These are phyloP conservation scores for Porpolomopsis calyptriformis DNA, from an alignment of 768 basidiomycete genomes.

Conservation along the genomic window DNA sequence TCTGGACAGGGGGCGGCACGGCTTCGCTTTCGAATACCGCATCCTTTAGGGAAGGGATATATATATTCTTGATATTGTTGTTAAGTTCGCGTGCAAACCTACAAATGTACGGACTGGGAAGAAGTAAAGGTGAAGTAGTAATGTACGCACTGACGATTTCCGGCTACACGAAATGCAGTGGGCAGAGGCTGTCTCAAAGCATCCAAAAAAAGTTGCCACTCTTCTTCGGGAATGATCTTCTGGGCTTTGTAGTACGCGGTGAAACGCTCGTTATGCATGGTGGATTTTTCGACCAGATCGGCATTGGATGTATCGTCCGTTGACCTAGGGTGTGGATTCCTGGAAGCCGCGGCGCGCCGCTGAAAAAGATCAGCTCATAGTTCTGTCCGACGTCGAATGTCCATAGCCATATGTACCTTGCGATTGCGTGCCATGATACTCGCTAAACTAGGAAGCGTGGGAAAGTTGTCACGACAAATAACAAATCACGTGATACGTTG, in stretches of 20 bases:
- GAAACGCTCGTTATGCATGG: constrained; percentile 66
- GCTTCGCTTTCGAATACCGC: constrained; percentile 66
- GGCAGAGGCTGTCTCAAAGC: constrained; percentile 65
- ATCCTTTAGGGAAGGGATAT: constrained; percentile 67
- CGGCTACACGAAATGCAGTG: constrained; percentile 88
- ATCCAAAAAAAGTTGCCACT: constrained; percentile 70
- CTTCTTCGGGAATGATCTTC: constrained; percentile 59
- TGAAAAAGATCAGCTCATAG: no score
- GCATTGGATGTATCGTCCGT: constrained; percentile 10
- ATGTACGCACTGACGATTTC: constrained; percentile 62
- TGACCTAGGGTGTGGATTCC: no score
- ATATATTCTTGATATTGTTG: constrained; percentile 60
- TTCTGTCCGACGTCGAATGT: no score
- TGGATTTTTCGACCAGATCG: constrained; percentile 43
- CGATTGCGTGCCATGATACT: no score
- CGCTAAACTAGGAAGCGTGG: no score
- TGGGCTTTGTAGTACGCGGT: constrained; percentile 66
- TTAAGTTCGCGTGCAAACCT: constrained; percentile 70
- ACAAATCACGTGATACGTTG: neutral
- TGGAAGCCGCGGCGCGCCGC: no score
- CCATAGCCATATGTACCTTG: no score
- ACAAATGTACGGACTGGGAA: constrained; percentile 8
- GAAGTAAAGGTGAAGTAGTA: neutral
- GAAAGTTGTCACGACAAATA: neutral
- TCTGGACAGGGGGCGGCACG: constrained; percentile 69